Evolutionary conservation across 345 rosid species (phyloP), one percentile per base, ranked within the genome.

Genomic region (Eucalyptus virginea): DNA sequence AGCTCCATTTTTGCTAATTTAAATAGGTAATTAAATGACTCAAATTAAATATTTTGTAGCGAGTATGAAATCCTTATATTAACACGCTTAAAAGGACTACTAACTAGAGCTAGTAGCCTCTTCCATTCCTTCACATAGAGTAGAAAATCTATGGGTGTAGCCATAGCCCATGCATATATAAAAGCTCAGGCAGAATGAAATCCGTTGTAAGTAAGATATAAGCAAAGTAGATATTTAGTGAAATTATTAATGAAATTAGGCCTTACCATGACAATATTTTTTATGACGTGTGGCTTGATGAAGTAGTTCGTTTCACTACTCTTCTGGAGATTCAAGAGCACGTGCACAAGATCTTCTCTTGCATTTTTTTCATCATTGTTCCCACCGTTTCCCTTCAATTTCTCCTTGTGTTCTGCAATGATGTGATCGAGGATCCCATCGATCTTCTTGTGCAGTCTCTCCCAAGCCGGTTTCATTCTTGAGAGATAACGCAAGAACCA

Each of bases 291-390:
- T 21, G 86, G 88, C 7, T 91, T 90, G 77, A 92, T 88, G 65
- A 90, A 83, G 21, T 89, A 90, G n/a, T 89, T 90, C 7, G 89
- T 65, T 40, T 91, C 90, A 30, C 86, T 72, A 30, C 56, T 42
- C 86, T 69, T 32, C 11, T 90, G 91, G 72, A 93, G 89, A 42
- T 67, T 90, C 81, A 91, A 77, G 86, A 93, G 88, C 11, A 93
- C 94, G 88, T 91, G 91, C 17, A 93, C 88, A n/a, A 93, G 52
- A 88, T 92, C 93, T 88, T 93, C 91, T 32, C 28, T 60, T 11
- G 67, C 81, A 21, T 86, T 54, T 1, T 45, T 44, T 26, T 26
- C 40, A 9, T n/a, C 86, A 24, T 89, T 49, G 7, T 26, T 54
- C n/a, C 40, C 49, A 32, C 7, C 44, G 6, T 85, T 50, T 3